These are phyloP conservation scores for Paraconiothyrium brasiliense DNA, from an alignment of 2,329 filamentous ascomycete genomes.

Conservation along the genomic window DNA sequence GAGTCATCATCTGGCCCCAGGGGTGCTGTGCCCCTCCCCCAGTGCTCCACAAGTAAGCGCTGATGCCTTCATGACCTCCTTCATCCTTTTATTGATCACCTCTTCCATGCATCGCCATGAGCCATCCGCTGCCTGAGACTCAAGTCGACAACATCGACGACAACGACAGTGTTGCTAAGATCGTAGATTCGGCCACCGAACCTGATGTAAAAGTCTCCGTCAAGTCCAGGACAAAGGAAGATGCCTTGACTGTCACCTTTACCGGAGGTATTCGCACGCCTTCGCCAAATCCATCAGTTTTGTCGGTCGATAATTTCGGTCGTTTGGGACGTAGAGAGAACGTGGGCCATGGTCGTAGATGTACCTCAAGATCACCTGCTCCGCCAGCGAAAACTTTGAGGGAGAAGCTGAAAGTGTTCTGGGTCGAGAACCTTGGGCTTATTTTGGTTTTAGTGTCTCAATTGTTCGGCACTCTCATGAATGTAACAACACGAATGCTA, in stretches of 20 bases:
- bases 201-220: conserved; percentile 24
- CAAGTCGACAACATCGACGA: conserved; percentile 30
- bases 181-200: conserved; percentile 19
- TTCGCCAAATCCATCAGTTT: conserved; percentile 44
- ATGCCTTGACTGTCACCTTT: conserved; percentile 32
- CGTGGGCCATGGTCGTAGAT: conserved; percentile 24
- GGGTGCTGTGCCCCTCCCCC: conserved; percentile 11
- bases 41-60: background rate
- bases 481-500: conserved; percentile 78
- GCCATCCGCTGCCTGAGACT: conserved; percentile 26
- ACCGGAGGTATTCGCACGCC: conserved; percentile 43
- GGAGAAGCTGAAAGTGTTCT: conserved; percentile 53
- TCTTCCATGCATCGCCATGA: conserved; percentile 38
- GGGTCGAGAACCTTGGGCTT: conserved; percentile 75
- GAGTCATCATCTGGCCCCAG: conserved; percentile 9
- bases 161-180: conserved; percentile 27
- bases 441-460: conserved; percentile 78
- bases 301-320: conserved; percentile 46
- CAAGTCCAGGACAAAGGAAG: conserved; percentile 43
- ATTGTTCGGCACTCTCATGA: conserved; percentile 86
- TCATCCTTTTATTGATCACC: background rate
- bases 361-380: conserved; percentile 35
- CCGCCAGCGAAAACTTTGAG: conserved; percentile 32
- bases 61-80: background rate
- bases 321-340: conserved; percentile 36